Conservation (phyloP, 257 asterid species). For the Solanum okadae region DNA sequence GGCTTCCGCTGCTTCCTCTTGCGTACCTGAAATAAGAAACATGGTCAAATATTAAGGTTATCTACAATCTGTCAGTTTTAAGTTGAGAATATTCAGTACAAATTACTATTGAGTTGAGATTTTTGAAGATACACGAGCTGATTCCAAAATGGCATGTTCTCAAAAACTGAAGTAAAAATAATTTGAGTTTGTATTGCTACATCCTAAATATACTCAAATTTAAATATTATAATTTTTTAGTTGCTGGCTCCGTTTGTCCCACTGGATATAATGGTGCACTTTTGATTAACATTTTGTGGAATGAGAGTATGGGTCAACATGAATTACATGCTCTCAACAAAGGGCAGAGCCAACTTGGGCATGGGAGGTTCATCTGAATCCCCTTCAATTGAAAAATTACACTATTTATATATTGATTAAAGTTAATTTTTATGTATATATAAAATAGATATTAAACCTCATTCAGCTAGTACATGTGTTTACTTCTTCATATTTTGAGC, state of each 20-base stretch:
- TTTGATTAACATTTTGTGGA: background rate
- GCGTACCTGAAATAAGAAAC: slow-evolving; percentile 43
- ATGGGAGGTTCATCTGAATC: background rate
- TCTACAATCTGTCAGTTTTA: background rate
- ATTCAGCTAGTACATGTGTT: background rate
- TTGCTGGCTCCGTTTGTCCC: background rate
- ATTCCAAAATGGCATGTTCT: background rate
- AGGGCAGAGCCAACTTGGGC: background rate
- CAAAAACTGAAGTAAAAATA: background rate
- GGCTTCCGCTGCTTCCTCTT: slow-evolving; percentile 88
- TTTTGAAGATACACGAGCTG: background rate
- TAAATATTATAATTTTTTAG: background rate
- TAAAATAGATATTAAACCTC: background rate
- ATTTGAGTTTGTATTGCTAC: background rate
- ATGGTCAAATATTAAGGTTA: background rate
- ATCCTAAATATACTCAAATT: background rate
- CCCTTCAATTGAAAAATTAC: background rate
- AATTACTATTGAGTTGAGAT: background rate
- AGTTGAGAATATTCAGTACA: background rate
- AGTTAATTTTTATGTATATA: background rate
- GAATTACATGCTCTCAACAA: background rate
- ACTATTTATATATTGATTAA: too few relatives aligned
- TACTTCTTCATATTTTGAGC: background rate
- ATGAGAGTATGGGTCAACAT: background rate
- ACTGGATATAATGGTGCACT: background rate